These are phyloP conservation scores for Eutrema salsugineum DNA, from an alignment of 441 rosid species.

Conservation along the genomic window DNA sequence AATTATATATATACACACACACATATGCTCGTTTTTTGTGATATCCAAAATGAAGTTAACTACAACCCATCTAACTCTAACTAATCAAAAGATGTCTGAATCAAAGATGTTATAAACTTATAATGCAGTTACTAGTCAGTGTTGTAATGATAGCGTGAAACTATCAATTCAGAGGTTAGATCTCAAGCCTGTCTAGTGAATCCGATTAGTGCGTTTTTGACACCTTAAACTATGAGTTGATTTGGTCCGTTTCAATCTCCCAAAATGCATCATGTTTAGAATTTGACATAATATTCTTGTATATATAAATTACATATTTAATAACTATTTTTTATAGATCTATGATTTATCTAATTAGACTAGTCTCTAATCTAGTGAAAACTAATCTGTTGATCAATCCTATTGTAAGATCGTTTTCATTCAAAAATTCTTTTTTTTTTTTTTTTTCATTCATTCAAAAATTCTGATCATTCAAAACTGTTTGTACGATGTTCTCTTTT, in stretches of 20 bases:
- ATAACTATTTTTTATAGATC: background rate
- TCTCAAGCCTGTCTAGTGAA: background rate
- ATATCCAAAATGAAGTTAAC: background rate
- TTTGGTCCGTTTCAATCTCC: background rate
- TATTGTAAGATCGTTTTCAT: background rate
- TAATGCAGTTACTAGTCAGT: background rate
- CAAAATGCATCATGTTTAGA: background rate
- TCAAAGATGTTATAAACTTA: background rate
- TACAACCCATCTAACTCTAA: background rate
- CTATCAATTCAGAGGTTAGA: background rate
- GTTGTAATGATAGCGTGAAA: background rate
- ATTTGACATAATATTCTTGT: background rate
- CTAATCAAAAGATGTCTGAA: background rate
- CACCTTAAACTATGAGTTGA: conserved; percentile 8
- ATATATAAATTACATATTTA: background rate
- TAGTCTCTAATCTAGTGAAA: background rate
- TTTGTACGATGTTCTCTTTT: background rate
- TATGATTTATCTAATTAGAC: background rate
- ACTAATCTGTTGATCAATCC: background rate
- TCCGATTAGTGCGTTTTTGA: background rate
- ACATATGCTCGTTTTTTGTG: background rate
- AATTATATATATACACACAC: background rate
- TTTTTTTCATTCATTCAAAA: too few species aligned
- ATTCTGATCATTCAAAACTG: background rate
- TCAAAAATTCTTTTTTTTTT: too few species aligned